Evolutionary conservation across 169 alveolate genomes (phyloP).

Genomic region (Blepharisma undulans): DNA sequence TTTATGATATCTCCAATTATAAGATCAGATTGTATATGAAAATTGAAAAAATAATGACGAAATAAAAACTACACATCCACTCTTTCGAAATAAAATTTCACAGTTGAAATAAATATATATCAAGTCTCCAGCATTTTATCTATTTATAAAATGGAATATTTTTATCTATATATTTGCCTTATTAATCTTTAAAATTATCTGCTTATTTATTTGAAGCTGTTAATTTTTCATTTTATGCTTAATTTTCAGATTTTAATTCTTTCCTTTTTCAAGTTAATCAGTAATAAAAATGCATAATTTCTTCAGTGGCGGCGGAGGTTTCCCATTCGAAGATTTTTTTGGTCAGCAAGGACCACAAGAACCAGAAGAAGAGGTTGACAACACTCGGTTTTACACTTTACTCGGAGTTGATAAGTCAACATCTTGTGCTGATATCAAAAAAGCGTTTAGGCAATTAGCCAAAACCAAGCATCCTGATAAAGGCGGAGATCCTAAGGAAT

Average conservation of each 20-base stretch:
- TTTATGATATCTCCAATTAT: too few species aligned
- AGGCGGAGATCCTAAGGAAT: conserved; percentile 98
- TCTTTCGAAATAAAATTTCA: too few species aligned
- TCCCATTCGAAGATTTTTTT: conserved; percentile 32
- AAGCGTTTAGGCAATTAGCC: conserved; percentile 94
- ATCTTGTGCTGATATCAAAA: conserved; percentile 89
- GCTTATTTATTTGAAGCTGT: neutral
- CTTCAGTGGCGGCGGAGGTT: conserved; percentile 22
- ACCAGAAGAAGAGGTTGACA: conserved; percentile 50
- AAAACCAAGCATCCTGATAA: conserved; percentile 98
- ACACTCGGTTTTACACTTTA: conserved; percentile 60
- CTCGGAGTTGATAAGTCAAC: conserved; percentile 59
- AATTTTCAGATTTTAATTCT: neutral
- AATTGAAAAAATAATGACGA: too few species aligned
- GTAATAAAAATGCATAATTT: neutral
- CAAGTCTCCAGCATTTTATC: neutral
- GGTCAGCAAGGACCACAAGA: neutral
- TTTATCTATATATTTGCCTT: neutral
- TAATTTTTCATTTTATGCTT: neutral
- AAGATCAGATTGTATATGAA: too few species aligned
- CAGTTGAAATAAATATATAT: too few species aligned
- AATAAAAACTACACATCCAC: too few species aligned
- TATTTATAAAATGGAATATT: neutral
- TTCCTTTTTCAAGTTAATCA: neutral
- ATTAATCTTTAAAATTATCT: neutral